Conservation (phyloP, 2,329 filamentous ascomycete species). For the Xylogone sp. region DNA sequence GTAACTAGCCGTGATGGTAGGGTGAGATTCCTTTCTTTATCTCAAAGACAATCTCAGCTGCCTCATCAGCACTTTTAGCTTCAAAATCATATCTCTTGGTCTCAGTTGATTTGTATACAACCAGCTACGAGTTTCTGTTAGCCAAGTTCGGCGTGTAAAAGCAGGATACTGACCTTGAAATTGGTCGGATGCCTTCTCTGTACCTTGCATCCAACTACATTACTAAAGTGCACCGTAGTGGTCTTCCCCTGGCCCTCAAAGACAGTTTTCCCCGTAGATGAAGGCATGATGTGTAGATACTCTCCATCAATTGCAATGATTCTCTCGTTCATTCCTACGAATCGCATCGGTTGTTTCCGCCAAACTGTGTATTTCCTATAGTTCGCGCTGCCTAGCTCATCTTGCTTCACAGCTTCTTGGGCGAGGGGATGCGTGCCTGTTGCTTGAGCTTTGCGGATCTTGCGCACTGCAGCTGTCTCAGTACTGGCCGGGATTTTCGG, state of each 20-base stretch:
- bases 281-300: slow-evolving; percentile 81
- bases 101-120: slow-evolving; percentile 73
- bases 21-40: slow-evolving; percentile 72
- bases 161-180: slow-evolving; percentile 59
- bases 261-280: slow-evolving; percentile 60
- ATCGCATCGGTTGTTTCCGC: slow-evolving; percentile 78
- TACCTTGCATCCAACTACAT: slow-evolving; percentile 78
- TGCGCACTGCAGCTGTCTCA: slow-evolving; percentile 37
- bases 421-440: slow-evolving; percentile 64
- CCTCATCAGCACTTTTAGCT: slow-evolving; percentile 67
- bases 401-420: slow-evolving; percentile 56
- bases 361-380: slow-evolving; percentile 78
- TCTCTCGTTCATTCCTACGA: slow-evolving; percentile 71
- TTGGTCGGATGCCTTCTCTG: slow-evolving; percentile 75
- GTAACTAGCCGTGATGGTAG: slow-evolving; percentile 38
- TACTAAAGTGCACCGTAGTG: slow-evolving; percentile 78
- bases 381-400: slow-evolving; percentile 52
- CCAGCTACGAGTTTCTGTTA: slow-evolving; percentile 40
- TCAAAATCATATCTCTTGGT: slow-evolving; percentile 84
- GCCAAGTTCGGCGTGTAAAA: background rate
- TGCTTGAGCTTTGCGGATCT: slow-evolving; percentile 50
- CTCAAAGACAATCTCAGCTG: slow-evolving; percentile 73
- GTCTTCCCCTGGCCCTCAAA: slow-evolving; percentile 65
- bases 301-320: slow-evolving; percentile 79
- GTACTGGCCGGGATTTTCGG: slow-evolving; percentile 57